phyloP scores from a whole-genome alignment of 345 rosid genomes.

The Dovyalis caffra region DNA sequence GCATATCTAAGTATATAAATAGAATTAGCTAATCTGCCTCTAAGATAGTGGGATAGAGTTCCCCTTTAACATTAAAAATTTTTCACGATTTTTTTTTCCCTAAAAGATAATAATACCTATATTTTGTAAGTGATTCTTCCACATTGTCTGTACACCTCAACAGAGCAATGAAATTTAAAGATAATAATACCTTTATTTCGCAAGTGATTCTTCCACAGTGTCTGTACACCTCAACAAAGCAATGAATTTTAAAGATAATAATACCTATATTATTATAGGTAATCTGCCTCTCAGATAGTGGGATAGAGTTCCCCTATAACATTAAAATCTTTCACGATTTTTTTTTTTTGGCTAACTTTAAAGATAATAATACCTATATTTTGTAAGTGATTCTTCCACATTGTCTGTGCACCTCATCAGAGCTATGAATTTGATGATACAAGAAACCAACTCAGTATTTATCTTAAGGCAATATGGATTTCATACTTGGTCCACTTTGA shows the following conservation, averaged over 20 bases:
- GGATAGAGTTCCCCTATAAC: neutral
- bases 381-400: neutral
- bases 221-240: too few species aligned
- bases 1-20: too few species aligned
- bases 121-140: neutral
- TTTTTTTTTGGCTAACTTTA: too few species aligned
- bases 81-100: too few species aligned
- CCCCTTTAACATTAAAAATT: too few species aligned
- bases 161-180: neutral
- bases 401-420: neutral
- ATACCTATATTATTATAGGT: too few species aligned
- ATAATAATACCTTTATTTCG: too few species aligned
- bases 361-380: neutral
- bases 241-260: too few species aligned
- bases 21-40: too few species aligned
- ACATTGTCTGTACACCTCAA: neutral
- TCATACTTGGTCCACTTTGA: slow-evolving; percentile 8
- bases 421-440: neutral
- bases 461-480: neutral
- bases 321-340: too few species aligned
- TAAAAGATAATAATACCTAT: neutral
- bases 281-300: too few species aligned
- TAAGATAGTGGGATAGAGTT: neutral
- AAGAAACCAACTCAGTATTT: neutral
- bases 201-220: too few species aligned